Evolutionary conservation across 2,329 filamentous ascomycete species (phyloP).

Genomic region (Didymella exigua): DNA sequence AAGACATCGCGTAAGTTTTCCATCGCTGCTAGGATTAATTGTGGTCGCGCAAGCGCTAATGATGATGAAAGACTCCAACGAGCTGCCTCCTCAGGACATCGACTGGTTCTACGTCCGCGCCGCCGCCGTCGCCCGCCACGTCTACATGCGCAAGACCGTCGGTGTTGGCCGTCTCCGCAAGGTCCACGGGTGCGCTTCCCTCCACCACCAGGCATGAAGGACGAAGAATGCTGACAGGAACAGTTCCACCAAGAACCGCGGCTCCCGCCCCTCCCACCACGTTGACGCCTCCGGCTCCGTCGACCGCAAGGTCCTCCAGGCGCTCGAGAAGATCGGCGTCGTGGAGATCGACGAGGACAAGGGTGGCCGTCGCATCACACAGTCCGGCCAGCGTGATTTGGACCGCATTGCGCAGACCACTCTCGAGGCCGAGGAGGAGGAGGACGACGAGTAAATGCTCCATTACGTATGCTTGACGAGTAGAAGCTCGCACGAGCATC

Average conservation of each 20-base stretch:
- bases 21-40: neutral
- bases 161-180: conserved; percentile 97
- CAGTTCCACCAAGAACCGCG: conserved; percentile 87
- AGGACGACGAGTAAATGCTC: conserved; percentile 48
- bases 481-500: no score
- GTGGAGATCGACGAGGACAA: conserved; percentile 98
- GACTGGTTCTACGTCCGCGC: conserved; percentile 95
- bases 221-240: neutral
- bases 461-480: neutral
- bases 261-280: conserved; percentile 88
- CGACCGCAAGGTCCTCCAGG: conserved; percentile 96
- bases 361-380: conserved; percentile 97
- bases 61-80: conserved; percentile 71
- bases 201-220: neutral
- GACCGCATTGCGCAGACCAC: conserved; percentile 69
- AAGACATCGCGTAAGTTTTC: conserved; percentile 74
- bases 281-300: conserved; percentile 93
- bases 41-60: neutral
- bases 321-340: conserved; percentile 99
- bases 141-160: conserved; percentile 99
- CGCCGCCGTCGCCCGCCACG: conserved; percentile 92
- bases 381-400: conserved; percentile 98
- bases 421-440: conserved; percentile 58
- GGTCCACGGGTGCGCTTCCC: conserved; percentile 68
- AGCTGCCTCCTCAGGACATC: conserved; percentile 96